Base-by-base conservation (phyloP, 192 early-diverging fungal genomes). In the Coemansia sp. region DNA sequence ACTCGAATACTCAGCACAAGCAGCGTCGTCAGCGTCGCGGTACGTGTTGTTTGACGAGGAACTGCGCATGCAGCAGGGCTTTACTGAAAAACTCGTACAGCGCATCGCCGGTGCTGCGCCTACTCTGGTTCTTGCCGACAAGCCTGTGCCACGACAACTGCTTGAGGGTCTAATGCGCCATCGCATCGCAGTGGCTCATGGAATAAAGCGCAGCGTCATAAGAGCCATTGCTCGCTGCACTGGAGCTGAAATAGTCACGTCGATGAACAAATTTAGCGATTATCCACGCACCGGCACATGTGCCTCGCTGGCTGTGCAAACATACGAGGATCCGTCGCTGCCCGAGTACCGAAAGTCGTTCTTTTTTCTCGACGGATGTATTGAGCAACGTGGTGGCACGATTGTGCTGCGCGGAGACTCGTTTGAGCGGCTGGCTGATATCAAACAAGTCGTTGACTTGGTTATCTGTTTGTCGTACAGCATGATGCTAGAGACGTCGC, bases 381-480 rank as follows among this genome's bases (percentile, higher is more conserved):
- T 85, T 11, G 80, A 83, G 34, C 86, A 88, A 42, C 74, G 91
- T 0, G 93, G 94, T 21, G 90, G 94, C 57, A 96, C 94, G 0
- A 82, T 99, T 38, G 88, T 94, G 9, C 66, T 99, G 48, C 89
- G 97, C 12, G 97, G 97, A n/a, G 94, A 84, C 5, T 81, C 82
- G 11, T 60, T 87, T 25, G 78, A 85, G 22, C 69, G 71, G 12
- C 81, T 99, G 51, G 78, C 70, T 37, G 80, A 85, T 17, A 85
- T 97, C 56, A 99, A 99, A 65, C 85, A 86, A 50, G 84, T 98
- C 2, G 83, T 92, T 12, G 84, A 89, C 26, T 74, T 99, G 15
- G 88, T 94, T 75, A 87, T 92, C 7, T 91, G 91, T 69, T 89
- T 93, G 8, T 87, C 91, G 0, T 92, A 96, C 71, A 96, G 92